Conservation (phyloP, 1,139 yeast species). For the Nakaseomyces delphensis region DNA sequence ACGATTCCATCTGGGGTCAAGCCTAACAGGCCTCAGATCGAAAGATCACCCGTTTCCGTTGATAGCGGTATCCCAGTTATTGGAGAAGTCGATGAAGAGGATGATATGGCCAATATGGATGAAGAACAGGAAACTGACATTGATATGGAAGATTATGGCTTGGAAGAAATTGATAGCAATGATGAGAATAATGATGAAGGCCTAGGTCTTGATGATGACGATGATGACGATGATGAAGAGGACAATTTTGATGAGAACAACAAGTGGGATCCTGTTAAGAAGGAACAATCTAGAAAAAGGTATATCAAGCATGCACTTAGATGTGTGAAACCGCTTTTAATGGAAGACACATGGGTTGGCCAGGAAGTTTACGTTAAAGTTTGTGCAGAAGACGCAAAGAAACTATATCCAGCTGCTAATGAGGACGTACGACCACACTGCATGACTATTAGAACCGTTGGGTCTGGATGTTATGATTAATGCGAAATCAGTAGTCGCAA, state of each 20-base stretch:
- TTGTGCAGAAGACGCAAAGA: conserved; percentile 9
- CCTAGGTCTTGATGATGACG: conserved; percentile 7
- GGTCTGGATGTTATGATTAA: neutral
- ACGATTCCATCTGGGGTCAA: neutral
- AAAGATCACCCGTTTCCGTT: neutral
- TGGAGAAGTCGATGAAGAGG: conserved; percentile 7
- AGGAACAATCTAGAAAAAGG: conserved; percentile 37
- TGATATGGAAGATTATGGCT: conserved; percentile 2
- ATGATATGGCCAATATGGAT: conserved; percentile 6
- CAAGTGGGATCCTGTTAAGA: conserved; percentile 45
- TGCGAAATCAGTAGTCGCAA: too few relatives aligned
- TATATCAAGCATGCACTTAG: conserved; percentile 45
- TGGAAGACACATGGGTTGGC: conserved; percentile 49
- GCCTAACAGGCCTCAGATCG: neutral
- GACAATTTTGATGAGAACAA: conserved; percentile 11
- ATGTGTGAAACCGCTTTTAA: conserved; percentile 47
- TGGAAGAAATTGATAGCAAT: conserved; percentile 14
- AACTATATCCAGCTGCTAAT: neutral
- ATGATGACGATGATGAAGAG: conserved; percentile 5
- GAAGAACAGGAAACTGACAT: conserved; percentile 5
- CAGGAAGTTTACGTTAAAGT: conserved; percentile 39
- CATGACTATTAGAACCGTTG: conserved; percentile 1
- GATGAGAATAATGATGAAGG: neutral
- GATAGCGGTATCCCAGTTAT: conserved; percentile 1
- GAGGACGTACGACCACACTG: neutral